Evolutionary conservation across 306 rosid genomes (phyloP).

Genomic region (Dalbergia cochinchinensis): DNA sequence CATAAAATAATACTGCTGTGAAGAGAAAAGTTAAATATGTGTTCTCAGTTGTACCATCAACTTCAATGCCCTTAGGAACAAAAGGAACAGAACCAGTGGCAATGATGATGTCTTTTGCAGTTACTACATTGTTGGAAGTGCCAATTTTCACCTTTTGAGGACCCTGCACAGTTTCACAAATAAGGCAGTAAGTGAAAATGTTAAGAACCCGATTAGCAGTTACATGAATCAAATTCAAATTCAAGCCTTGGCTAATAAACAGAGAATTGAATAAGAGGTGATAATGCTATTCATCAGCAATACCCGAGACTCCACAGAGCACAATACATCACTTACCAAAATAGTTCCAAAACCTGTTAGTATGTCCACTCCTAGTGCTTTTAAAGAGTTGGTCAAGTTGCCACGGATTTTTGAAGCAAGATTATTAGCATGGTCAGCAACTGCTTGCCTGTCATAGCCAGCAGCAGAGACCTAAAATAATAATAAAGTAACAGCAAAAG

Average conservation of each 20-base stretch:
- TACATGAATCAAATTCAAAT: background rate
- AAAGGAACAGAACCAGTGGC: constrained; percentile 94
- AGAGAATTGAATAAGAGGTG: constrained; percentile 5
- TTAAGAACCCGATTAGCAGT: background rate
- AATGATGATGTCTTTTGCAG: constrained; percentile 81
- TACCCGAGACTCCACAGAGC: background rate
- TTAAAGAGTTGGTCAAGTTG: constrained; percentile 80
- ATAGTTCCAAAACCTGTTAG: constrained; percentile 79
- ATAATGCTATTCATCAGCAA: background rate
- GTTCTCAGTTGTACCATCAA: constrained; percentile 65
- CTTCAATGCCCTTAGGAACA: constrained; percentile 90
- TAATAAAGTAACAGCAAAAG: background rate
- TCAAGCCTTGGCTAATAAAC: constrained; percentile 20
- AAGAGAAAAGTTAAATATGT: constrained; percentile 32
- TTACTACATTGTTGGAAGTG: constrained; percentile 66
- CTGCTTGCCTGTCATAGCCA: constrained; percentile 84
- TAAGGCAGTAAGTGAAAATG: constrained; percentile 21
- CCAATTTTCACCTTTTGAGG: constrained; percentile 86
- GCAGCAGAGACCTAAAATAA: constrained; percentile 73
- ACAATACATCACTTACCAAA: constrained; percentile 58
- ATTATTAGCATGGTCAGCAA: constrained; percentile 92
- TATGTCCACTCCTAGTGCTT: constrained; percentile 87
- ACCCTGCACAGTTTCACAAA: constrained; percentile 57
- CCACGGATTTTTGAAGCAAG: constrained; percentile 83
- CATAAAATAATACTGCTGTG: constrained; percentile 9